Evolutionary conservation across 2,329 filamentous ascomycete species (phyloP), one percentile per base, ranked within the genome.

Genomic region (Epichloe amarillans): DNA sequence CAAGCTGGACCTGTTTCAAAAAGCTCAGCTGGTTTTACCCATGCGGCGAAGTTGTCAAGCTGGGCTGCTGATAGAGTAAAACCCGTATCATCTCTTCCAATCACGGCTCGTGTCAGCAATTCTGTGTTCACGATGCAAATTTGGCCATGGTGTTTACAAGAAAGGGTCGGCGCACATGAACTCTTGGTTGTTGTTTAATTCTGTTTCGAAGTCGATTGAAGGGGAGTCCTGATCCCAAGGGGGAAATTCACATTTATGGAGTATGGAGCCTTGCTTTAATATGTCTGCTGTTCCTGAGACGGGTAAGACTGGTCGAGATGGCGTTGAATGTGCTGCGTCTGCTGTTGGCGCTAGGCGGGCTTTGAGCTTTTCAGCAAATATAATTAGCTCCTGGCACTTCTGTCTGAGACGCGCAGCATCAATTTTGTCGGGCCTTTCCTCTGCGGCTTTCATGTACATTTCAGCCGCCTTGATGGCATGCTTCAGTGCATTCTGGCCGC

Each of bases 161-260:
- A 21, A 42, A n/a, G 23, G 14, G 23, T 23, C 14, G 23, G 33
- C 49, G 35, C 47, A 50, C 45, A 45, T 46, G 4, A 51, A 39
- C 14, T 8, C 19, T 5, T n/a, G 35, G 41, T 14, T 39, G 10
- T 35, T 33, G 14, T 26, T 23, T n/a, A 8, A 7, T 38, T 26
- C 37, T 21, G 35, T 19, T 23, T 72, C 65, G 57, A 96, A 95
- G 33, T 85, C 79, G 4, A 73, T 65, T 0, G 76, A 64, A 3
- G 66, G 63, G 1, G 87, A 84, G 30, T 80, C 72, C 2, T 66
- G 67, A n/a, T 77, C 77, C 93, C 93, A 98, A 0, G 86, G 88
- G 5, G 86, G 88, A 57, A 95, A 97, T 19, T 84, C 75, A 60
- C 82, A 85, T 0, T 85, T 88, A 62, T 95, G 88, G 19, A 98